Evolutionary conservation across 768 basidiomycete genomes (phyloP), one percentile per base, ranked within the genome.

Genomic region (Ramaria rubella): DNA sequence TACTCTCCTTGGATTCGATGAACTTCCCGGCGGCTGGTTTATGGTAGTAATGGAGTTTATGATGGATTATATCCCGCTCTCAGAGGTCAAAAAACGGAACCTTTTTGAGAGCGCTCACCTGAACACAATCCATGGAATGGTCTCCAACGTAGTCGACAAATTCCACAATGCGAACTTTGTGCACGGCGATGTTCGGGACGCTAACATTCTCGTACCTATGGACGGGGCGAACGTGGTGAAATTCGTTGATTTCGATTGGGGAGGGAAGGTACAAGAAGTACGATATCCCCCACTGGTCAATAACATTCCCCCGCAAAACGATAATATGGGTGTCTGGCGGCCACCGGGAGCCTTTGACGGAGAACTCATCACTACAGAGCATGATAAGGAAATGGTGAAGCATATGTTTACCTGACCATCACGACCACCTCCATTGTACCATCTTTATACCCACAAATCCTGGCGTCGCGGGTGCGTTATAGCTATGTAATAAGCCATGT

Each of bases 31-130:
- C 23, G 67, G 68, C 26, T 68, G 65, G 67, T 65, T 23, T 52
- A 67, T 70, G 67, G 69, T 71, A 0, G 63, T 70, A 23, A 72
- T 73, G 70, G 69, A 71, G 19, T 49, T 59, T 53, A 51, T 72
- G n/a, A 31, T 50, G 34, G 59, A 59, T 7, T 58, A 58, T 49
- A 27, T 48, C 50, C 59, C n/a, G n/a, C n/a, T n/a, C n/a, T n/a
- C n/a, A n/a, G n/a, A n/a, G n/a, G 45, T 50, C 61, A 12, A 57
- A 15, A 19, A 58, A 14, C 12, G 21, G 15, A 53, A 57, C 45
- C 8, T 23, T 58, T 21, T 63, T 45, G 45, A 23, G n/a, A 48
- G 9, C 9, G 9, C 17, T 21, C 11, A 48, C 12, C 12, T 12
- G 21, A 26, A 9, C 30, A 17, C 27, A 19, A 12, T 63, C 17